Evolutionary conservation across 345 rosid species (phyloP), one percentile per base, ranked within the genome.

Genomic region (Kernera saxatilis): DNA sequence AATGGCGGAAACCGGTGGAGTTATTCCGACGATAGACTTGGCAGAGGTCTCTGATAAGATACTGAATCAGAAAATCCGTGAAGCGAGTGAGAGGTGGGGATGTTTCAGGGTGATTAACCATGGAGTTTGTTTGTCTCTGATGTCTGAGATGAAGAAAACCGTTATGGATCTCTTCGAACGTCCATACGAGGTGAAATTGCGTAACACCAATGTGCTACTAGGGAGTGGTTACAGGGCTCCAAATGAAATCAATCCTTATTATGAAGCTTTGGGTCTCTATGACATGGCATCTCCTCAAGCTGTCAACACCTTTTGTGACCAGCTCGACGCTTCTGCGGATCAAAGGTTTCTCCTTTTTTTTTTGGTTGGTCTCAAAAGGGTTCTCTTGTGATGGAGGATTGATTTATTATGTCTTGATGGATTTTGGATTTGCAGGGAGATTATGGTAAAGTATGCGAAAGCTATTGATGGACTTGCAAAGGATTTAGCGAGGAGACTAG

Each of bases 71-170:
- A 80, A 84, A 74, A 69, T 76, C 54, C 75, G 75, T 37, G 81
- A 76, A 75, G 92, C 91, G 0, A 73, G 94, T 25, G 91, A 87
- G 79, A 81, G 80, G 15, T 84, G 84, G 92, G 97, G 97, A 12
- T 90, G 97, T 75, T 90, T 93, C 80, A 82, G 94, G 77, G 18
- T 88, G 11, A 80, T 84, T 2, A 88, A 93, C 79, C 97, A 93
- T 76, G 74, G 71, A 19, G 69, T 93, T 27, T 75, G 89, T 0
- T 18, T 15, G 18, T 33, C 81, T 25, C 65, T 90, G 33, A 84
- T 82, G 88, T 43, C 74, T 13, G 91, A 88, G 45, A 90, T 87
- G 97, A 86, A 87, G 79, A 54, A 39, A 10, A 91, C 88, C 0
- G 92, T 88, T 22, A 74, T 81, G 50, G 82, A 77, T 48, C 85